Percentiles rank a stretch among this genome's conserved stretches.
Evolutionary conservation across 371 early-diverging fungal species (phyloP).

Genomic region (Fennellomyces sp.): DNA sequence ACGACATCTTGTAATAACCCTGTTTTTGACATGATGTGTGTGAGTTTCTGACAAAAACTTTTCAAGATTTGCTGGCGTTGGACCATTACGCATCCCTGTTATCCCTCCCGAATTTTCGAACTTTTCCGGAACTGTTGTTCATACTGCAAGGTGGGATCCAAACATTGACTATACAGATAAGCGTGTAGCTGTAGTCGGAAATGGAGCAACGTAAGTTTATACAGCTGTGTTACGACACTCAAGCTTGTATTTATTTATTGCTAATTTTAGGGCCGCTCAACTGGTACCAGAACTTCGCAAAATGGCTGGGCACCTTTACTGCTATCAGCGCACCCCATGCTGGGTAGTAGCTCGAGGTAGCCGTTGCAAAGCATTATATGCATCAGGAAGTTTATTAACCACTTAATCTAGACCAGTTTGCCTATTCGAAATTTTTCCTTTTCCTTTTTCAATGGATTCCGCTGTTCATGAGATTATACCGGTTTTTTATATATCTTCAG

Average conservation of each 20-base stretch:
- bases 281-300: slow-evolving; percentile 50
- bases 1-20: slow-evolving; percentile 30
- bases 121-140: slow-evolving; percentile 49
- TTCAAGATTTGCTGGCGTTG: slow-evolving; percentile 31
- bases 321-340: slow-evolving; percentile 59
- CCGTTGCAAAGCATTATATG: too few species aligned
- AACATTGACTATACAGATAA: slow-evolving; percentile 47
- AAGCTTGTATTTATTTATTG: too few species aligned
- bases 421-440: slow-evolving; percentile 10
- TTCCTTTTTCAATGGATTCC: slow-evolving; percentile 22
- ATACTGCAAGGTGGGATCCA: slow-evolving; percentile 54
- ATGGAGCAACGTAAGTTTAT: slow-evolving; percentile 51
- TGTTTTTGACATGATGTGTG: neutral
- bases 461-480: slow-evolving; percentile 22
- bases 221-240: too few species aligned
- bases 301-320: slow-evolving; percentile 43
- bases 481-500: slow-evolving; percentile 15
- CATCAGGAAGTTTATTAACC: neutral
- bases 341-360: slow-evolving; percentile 47
- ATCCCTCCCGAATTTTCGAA: slow-evolving; percentile 50
- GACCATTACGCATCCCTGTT: slow-evolving; percentile 50
- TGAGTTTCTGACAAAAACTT: slow-evolving; percentile 21
- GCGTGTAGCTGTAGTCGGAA: slow-evolving; percentile 55
- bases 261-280: slow-evolving; percentile 53
- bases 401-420: slow-evolving; percentile 15